Conservation (phyloP, 2,329 filamentous ascomycete species). For the Blastomyces gilchristii region DNA sequence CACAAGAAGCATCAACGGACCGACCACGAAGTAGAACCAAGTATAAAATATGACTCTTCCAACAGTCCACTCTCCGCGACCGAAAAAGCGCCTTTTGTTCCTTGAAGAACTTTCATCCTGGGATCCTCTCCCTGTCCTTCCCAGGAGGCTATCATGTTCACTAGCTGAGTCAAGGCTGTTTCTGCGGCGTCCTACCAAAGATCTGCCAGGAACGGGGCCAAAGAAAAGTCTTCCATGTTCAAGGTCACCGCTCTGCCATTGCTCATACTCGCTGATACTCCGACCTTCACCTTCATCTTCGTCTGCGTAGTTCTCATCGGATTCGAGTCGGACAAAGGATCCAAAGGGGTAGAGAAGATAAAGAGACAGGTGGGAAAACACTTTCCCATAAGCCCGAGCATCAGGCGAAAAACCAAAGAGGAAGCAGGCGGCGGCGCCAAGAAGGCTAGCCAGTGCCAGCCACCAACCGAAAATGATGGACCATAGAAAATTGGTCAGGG, state of each 20-base stretch:
- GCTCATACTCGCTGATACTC: conserved; percentile 96
- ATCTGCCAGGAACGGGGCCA: conserved; percentile 64
- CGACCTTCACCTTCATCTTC: conserved; percentile 93
- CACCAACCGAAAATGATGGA: conserved; percentile 92
- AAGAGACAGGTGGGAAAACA: conserved; percentile 71
- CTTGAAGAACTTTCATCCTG: conserved; percentile 34
- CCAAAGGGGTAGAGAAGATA: conserved; percentile 96
- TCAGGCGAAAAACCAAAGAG: conserved; percentile 68
- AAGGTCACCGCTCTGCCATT: conserved; percentile 95
- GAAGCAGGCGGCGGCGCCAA: conserved; percentile 69
- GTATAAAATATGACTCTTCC: conserved; percentile 92
- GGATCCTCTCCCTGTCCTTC: conserved; percentile 49
- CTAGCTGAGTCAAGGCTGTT: conserved; percentile 80
- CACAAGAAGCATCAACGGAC: conserved; percentile 73
- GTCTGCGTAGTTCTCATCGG: conserved; percentile 86
- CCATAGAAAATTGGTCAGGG: conserved; percentile 85
- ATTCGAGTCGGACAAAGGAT: conserved; percentile 85
- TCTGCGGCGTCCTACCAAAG: conserved; percentile 74
- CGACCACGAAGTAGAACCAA: conserved; percentile 89
- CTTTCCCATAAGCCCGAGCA: conserved; percentile 71
- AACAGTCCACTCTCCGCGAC: conserved; percentile 88
- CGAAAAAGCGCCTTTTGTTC: conserved; percentile 78
- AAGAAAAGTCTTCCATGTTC: conserved; percentile 96
- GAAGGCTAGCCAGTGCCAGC: conserved; percentile 66
- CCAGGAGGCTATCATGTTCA: conserved; percentile 83